These are phyloP conservation scores for Dipteronia dyeriana DNA, from an alignment of 345 rosid species.

Conservation along the genomic window DNA sequence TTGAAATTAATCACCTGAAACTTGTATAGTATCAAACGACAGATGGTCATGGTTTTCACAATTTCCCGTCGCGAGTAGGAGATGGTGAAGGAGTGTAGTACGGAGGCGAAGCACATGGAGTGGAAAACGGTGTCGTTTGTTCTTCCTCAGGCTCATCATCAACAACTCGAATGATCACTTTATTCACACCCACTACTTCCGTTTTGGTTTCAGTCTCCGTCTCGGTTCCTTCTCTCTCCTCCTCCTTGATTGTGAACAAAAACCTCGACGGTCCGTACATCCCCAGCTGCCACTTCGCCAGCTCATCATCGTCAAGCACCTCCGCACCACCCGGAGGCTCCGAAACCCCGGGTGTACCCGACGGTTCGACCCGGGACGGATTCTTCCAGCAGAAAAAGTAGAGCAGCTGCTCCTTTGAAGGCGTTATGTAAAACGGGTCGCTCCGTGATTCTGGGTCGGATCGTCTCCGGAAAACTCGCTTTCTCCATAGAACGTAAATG, in stretches of 20 bases:
- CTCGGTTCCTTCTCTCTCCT: constrained; percentile 50
- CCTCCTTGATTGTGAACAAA: constrained; percentile 72
- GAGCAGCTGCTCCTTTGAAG: constrained; percentile 76
- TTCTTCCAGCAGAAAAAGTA: constrained; percentile 76
- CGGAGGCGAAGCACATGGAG: constrained; percentile 66
- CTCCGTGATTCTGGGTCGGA: constrained; percentile 22
- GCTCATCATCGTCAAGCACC: constrained; percentile 37
- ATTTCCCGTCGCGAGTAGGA: constrained; percentile 34
- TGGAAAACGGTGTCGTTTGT: constrained; percentile 61
- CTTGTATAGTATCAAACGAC: constrained; percentile 8
- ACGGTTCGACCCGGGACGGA: constrained; percentile 54
- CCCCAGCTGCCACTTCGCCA: constrained; percentile 38
- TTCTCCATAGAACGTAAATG: constrained; percentile 55
- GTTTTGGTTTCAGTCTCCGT: constrained; percentile 10
- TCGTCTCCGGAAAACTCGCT: constrained; percentile 39
- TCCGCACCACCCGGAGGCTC: constrained; percentile 14
- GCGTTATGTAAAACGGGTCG: constrained; percentile 30
- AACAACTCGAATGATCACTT: too few species aligned
- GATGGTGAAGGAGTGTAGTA: constrained; percentile 67
- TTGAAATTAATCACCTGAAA: not conserved
- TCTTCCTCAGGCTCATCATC: constrained; percentile 26
- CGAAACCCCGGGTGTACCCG: constrained; percentile 20
- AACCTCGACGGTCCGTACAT: constrained; percentile 58
- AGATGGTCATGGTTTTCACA: not conserved
- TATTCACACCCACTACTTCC: too few species aligned